phyloP scores from a whole-genome alignment of 495 filamentous ascomycete species.

The Alectoria sarmentosa region DNA sequence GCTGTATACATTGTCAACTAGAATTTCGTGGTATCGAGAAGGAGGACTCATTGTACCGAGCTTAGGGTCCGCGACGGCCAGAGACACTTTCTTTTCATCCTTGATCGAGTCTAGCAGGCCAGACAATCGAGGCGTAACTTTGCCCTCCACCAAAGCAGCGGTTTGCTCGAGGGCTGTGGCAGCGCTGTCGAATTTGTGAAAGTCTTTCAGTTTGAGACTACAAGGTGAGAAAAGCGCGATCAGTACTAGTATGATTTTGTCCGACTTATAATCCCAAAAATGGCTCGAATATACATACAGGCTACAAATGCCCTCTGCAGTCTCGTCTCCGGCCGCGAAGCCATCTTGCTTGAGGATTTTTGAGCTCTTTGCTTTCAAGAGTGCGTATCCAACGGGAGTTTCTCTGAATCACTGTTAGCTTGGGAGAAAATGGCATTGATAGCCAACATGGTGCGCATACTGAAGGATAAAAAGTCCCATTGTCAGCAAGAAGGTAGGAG shows the following conservation, averaged over 20 bases:
- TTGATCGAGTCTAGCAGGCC: conserved; percentile 81
- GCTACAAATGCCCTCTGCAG: conserved; percentile 77
- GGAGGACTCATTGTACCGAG: conserved; percentile 51
- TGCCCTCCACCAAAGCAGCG: conserved; percentile 79
- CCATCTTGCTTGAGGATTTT: conserved; percentile 87
- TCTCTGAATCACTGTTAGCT: conserved; percentile 57
- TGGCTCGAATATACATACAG: conserved; percentile 54
- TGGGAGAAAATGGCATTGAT: conserved; percentile 59
- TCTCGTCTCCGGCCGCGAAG: conserved; percentile 62
- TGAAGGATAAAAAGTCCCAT: conserved; percentile 28
- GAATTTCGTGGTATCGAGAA: background rate
- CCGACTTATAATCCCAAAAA: conserved; percentile 8
- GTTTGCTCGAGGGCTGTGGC: conserved; percentile 81
- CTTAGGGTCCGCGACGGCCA: conserved; percentile 93
- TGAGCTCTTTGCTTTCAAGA: conserved; percentile 97
- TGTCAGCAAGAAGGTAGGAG: background rate
- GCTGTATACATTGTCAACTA: conserved; percentile 36
- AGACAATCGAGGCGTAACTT: conserved; percentile 87
- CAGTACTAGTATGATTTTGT: conserved; percentile 22
- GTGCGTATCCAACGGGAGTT: conserved; percentile 92
- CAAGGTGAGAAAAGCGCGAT: conserved; percentile 21
- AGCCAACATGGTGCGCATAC: conserved; percentile 10
- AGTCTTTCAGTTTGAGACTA: conserved; percentile 92
- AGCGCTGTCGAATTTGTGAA: conserved; percentile 93
- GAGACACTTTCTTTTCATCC: conserved; percentile 93